Base-by-base conservation (phyloP, 441 rosid genomes). In the Theobroma grandiflorum region DNA sequence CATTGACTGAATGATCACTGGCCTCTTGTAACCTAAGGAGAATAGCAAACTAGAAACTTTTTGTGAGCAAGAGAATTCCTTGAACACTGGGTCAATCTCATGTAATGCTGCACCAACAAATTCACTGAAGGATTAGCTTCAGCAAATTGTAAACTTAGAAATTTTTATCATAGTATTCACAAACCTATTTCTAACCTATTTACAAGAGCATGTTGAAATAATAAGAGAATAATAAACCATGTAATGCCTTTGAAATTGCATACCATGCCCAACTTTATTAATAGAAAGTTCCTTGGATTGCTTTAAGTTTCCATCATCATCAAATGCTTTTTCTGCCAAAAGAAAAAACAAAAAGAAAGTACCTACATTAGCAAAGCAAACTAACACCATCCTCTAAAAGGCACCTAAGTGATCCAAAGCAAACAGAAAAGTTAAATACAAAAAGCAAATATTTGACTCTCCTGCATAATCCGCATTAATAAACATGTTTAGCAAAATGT, bases 261-360 rank as follows among this genome's bases (percentile, higher is more conserved):
- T 93, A 94, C 99, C 95, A 59, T 97, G 97, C 11, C 98, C 99
- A 79, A 92, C 98, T 94, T 97, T 97, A 87, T 97, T 95, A 18
- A 97, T 95, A 22, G 98, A 97, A 52, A 93, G 89, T 77, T 93
- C 87, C 87, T 97, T 95, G 0, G 95, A 83, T 89, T 93, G 98
- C 88, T 83, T 90, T 55, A 96, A 76, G 80, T 87, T 86, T 67
- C 97, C 97, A 86, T 94, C 88, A 74, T 90, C 91, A 8, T 86
- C 95, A 81, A 97, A 91, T 76, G 79, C 72, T 50, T 76, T 76
- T 50, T 76, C 79, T 76, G 72, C 49, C 37, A 10, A 49, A 62
- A 45, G 26, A 42, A 33, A 71, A 72, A 35, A 9, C 71, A 76
- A 52, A 67, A 4, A 71, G 26, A 22, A 53, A 66, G 55, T 37